phyloP scores from a whole-genome alignment of 768 basidiomycete species.

The Xanthoconium purpureum region DNA sequence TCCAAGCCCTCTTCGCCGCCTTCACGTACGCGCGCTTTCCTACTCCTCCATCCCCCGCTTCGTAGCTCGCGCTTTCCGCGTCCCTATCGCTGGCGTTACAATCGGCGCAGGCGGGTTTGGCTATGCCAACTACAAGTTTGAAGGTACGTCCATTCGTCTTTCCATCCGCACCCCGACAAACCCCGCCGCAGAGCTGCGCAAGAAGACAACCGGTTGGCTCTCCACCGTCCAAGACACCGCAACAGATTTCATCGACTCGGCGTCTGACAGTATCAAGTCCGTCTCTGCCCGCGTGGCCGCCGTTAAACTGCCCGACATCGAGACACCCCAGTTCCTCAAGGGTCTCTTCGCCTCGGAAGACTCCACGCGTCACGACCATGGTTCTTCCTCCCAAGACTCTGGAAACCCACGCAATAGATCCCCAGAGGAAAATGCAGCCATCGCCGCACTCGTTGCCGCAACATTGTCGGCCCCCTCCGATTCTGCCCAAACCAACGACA shows the following conservation, averaged over 20 bases:
- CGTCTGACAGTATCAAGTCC: slow-evolving; percentile 64
- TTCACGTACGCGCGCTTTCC: slow-evolving; percentile 74
- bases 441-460: slow-evolving; percentile 75
- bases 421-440: slow-evolving; percentile 53
- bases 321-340: slow-evolving; percentile 66
- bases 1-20: slow-evolving; percentile 50
- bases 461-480: slow-evolving; percentile 77
- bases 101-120: slow-evolving; percentile 89
- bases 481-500: slow-evolving; percentile 32
- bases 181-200: slow-evolving; percentile 59
- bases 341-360: slow-evolving; percentile 45
- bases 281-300: slow-evolving; percentile 57
- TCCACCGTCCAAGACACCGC: slow-evolving; percentile 61
- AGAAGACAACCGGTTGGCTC: slow-evolving; percentile 66
- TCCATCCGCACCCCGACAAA: background rate
- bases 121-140: slow-evolving; percentile 96
- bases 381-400: slow-evolving; percentile 35
- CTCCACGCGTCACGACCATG: slow-evolving; percentile 31
- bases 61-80: slow-evolving; percentile 80
- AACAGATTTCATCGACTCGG: slow-evolving; percentile 61
- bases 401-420: slow-evolving; percentile 41
- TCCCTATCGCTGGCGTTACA: slow-evolving; percentile 85
- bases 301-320: slow-evolving; percentile 55
- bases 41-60: slow-evolving; percentile 89
- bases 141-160: slow-evolving; percentile 53